Percentiles rank a stretch among this genome's conserved stretches.
These are phyloP conservation scores for Hyaloperonospora arabidopsidis DNA, from an alignment of 352 stramenopile species.

Conservation along the genomic window DNA sequence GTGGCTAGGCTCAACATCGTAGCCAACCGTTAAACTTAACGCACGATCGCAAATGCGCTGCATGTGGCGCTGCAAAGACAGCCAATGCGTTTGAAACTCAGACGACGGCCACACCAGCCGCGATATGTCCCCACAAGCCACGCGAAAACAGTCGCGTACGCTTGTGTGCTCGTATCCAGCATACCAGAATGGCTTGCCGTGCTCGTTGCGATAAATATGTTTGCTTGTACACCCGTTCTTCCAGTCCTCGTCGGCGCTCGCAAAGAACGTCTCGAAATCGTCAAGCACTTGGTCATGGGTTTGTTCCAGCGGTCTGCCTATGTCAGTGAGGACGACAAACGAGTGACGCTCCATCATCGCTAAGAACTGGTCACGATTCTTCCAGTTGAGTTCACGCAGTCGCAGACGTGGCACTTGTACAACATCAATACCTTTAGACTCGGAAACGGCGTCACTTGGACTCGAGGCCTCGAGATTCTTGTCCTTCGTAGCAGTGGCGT, in stretches of 20 bases:
- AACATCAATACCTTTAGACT: not conserved
- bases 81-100: slow-evolving; percentile 37
- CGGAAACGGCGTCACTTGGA: slow-evolving; percentile 6
- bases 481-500: not conserved
- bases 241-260: slow-evolving; percentile 26
- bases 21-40: slow-evolving; percentile 43
- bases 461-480: not conserved
- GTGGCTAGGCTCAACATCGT: slow-evolving; percentile 25
- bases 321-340: slow-evolving; percentile 52
- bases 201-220: slow-evolving; percentile 50
- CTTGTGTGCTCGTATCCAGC: slow-evolving; percentile 49
- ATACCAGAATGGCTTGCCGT: slow-evolving; percentile 58
- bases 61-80: slow-evolving; percentile 35
- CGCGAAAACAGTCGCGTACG: slow-evolving; percentile 52
- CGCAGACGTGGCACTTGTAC: slow-evolving; percentile 34
- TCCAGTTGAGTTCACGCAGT: slow-evolving; percentile 38
- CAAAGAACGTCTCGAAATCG: slow-evolving; percentile 44
- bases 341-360: slow-evolving; percentile 51
- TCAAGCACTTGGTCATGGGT: slow-evolving; percentile 31
- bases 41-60: slow-evolving; percentile 48
- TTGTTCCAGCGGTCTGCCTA: slow-evolving; percentile 34
- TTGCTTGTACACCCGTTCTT: slow-evolving; percentile 46
- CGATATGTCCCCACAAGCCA: slow-evolving; percentile 45
- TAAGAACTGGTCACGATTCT: slow-evolving; percentile 40
- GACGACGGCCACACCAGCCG: slow-evolving; percentile 37